These are phyloP conservation scores for Pisolithus tinctorius DNA, from an alignment of 768 basidiomycete species.

Conservation along the genomic window DNA sequence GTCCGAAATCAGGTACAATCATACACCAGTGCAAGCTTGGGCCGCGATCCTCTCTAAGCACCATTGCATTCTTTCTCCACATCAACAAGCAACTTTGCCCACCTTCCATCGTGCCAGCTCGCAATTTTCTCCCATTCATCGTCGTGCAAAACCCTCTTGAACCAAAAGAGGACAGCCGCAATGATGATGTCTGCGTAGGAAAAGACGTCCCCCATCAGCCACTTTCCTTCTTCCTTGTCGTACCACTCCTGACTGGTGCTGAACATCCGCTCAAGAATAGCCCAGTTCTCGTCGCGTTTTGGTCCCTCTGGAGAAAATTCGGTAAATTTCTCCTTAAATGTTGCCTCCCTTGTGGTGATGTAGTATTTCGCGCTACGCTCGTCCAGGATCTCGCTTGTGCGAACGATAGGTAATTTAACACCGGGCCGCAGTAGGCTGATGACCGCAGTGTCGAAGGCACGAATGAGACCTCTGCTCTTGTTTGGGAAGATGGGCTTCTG, in stretches of 20 bases:
- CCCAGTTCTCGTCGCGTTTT: conserved; percentile 24
- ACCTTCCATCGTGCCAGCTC: conserved; percentile 20
- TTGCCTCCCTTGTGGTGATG: conserved; percentile 25
- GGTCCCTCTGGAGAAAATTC: conserved; percentile 33
- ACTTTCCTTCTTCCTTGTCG: conserved; percentile 18
- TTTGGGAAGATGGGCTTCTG: conserved; percentile 24
- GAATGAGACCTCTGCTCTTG: conserved; percentile 16
- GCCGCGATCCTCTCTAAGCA: background rate
- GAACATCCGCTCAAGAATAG: conserved; percentile 9
- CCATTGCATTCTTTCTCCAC: conserved; percentile 22
- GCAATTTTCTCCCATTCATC: conserved; percentile 23
- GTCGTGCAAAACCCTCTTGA: conserved; percentile 12
- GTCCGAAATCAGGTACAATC: no score
- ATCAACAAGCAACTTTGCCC: conserved; percentile 17
- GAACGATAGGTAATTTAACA: conserved; percentile 14
- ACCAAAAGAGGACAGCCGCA: conserved; percentile 8
- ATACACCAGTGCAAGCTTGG: no score
- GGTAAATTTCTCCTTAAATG: conserved; percentile 28
- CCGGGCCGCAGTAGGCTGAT: background rate
- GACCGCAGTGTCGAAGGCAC: conserved; percentile 9
- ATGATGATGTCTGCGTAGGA: conserved; percentile 26
- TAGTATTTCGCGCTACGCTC: conserved; percentile 34
- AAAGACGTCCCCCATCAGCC: conserved; percentile 25
- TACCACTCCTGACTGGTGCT: conserved; percentile 12
- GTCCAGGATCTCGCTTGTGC: conserved; percentile 23